Conservation (phyloP, 225 moss, liverwort and hornwort genomes). For the Marchantia paleacea region DNA sequence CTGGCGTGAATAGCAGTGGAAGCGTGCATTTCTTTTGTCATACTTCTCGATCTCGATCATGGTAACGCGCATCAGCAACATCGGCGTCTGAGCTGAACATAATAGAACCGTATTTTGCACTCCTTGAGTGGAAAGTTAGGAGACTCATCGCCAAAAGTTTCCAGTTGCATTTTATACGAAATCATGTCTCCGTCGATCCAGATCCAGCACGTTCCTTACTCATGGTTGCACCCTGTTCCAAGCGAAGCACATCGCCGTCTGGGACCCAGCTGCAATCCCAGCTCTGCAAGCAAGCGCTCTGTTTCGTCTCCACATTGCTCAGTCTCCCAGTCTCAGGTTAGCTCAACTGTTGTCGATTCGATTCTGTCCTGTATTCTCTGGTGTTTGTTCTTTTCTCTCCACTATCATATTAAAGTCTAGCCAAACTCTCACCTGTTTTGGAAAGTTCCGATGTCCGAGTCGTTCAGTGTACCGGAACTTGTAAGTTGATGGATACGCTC, state of each 20-base stretch:
- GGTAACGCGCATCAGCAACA: too few relatives aligned
- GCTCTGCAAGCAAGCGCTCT: neutral
- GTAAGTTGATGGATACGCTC: neutral
- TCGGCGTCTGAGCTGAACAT: too few relatives aligned
- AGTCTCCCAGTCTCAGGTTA: neutral
- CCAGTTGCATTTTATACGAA: too few relatives aligned
- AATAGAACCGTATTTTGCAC: too few relatives aligned
- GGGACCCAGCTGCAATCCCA: neutral
- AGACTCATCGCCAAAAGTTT: too few relatives aligned
- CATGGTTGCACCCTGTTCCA: conserved; percentile 2
- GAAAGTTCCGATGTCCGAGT: neutral
- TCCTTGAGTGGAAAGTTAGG: too few relatives aligned
- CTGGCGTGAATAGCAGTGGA: too few relatives aligned
- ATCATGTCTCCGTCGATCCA: neutral
- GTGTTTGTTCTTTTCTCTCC: too few relatives aligned
- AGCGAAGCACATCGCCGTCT: neutral
- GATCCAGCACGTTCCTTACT: conserved; percentile 1
- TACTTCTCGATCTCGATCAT: too few relatives aligned
- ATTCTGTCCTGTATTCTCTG: neutral
- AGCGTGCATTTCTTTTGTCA: too few relatives aligned
- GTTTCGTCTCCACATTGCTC: neutral
- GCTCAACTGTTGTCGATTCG: neutral
- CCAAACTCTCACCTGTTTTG: neutral
- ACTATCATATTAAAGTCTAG: neutral
- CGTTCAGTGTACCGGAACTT: neutral